Conservation (phyloP, 2,329 filamentous ascomycete genomes). For the Ascochyta clinopodiicola region DNA sequence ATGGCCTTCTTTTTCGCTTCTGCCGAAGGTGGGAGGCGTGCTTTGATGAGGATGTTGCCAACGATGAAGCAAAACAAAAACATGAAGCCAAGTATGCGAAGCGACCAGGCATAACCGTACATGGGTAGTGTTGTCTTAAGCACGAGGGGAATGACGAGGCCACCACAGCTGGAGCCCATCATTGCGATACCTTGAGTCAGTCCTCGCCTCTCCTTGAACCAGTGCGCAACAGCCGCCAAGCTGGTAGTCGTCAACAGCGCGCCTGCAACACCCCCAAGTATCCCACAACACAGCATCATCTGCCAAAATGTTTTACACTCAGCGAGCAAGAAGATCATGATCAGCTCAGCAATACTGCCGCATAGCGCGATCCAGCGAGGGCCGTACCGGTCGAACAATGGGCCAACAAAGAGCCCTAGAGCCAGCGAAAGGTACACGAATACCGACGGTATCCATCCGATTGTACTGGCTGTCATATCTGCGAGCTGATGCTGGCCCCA, state of each 20-base stretch:
- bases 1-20: slow-evolving; percentile 44
- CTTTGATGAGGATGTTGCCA: slow-evolving; percentile 45
- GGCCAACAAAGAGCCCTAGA: slow-evolving; percentile 82
- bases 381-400: slow-evolving; percentile 63
- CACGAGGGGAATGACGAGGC: slow-evolving; percentile 47
- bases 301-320: slow-evolving; percentile 51
- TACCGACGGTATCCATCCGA: slow-evolving; percentile 92
- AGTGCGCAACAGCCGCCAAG: slow-evolving; percentile 47
- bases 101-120: slow-evolving; percentile 48
- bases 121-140: slow-evolving; percentile 40
- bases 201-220: slow-evolving; percentile 48
- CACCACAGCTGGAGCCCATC: slow-evolving; percentile 45
- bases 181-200: slow-evolving; percentile 50
- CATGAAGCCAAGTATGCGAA: slow-evolving; percentile 50
- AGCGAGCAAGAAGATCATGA: slow-evolving; percentile 43
- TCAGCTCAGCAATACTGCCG: slow-evolving; percentile 35
- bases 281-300: slow-evolving; percentile 49
- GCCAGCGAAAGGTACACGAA: slow-evolving; percentile 85
- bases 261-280: slow-evolving; percentile 49
- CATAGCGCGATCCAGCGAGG: slow-evolving; percentile 43
- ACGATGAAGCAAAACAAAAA: slow-evolving; percentile 41
- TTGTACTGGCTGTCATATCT: slow-evolving; percentile 63
- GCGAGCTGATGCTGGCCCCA: slow-evolving; percentile 74
- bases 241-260: slow-evolving; percentile 50
- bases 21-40: slow-evolving; percentile 39